Percentiles rank a stretch among this genome's conserved stretches.
Evolutionary conservation across 768 basidiomycete species (phyloP).

Genomic region (Phylloporus sp.): DNA sequence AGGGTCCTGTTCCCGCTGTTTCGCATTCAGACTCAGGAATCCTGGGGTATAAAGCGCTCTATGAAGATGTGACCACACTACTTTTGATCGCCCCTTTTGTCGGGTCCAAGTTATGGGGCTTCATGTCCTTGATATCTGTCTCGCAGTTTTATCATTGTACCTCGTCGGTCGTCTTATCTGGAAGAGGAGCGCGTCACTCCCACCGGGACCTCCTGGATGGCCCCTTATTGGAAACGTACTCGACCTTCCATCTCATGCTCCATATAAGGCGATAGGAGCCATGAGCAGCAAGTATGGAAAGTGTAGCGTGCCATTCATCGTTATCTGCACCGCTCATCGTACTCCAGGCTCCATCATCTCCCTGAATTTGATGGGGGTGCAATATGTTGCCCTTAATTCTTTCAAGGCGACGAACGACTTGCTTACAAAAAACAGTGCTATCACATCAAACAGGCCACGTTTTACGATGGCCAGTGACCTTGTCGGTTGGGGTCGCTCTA

Average conservation of each 20-base stretch:
- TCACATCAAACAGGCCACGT: constrained; percentile 3
- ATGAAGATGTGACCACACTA: too few species aligned
- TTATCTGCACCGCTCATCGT: neutral
- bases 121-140: too few species aligned
- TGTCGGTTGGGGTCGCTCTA: constrained; percentile 5
- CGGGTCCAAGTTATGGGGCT: too few species aligned
- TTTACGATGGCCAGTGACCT: constrained; percentile 21
- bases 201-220: constrained; percentile 11
- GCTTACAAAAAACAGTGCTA: constrained; percentile 10
- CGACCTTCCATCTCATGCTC: constrained; percentile 46
- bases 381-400: constrained; percentile 46
- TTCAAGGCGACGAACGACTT: constrained; percentile 27
- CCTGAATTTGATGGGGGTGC: constrained; percentile 34
- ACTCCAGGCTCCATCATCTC: neutral
- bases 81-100: too few species aligned
- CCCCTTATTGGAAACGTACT: constrained; percentile 50
- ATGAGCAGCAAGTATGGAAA: constrained; percentile 41
- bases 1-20: too few species aligned
- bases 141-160: constrained; percentile 1
- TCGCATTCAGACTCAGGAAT: too few species aligned
- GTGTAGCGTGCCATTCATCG: constrained; percentile 5
- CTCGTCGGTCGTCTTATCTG: neutral
- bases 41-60: too few species aligned
- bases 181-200: neutral
- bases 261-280: constrained; percentile 47